Conservation (phyloP, 1,284 basidiomycete genomes). For the Cystobasidiaceae sp. region DNA sequence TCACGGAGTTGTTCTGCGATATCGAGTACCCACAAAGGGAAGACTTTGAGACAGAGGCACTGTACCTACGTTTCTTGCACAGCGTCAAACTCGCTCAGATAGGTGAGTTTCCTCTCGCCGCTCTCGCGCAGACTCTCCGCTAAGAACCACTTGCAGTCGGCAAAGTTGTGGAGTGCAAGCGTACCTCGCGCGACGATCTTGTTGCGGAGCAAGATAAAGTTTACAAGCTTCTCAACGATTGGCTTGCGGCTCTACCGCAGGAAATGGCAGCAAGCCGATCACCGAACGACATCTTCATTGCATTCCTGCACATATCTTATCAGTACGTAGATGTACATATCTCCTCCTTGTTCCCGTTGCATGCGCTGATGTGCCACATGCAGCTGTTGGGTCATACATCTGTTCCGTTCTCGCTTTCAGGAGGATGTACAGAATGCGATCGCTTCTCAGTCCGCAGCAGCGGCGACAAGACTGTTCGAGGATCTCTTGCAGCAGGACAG, state of each 20-base stretch:
- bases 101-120: neutral
- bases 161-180: conserved; percentile 9
- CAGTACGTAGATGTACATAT: too few species aligned
- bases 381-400: conserved; percentile 2
- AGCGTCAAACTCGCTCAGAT: conserved; percentile 1
- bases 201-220: neutral
- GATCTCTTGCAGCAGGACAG: conserved; percentile 5
- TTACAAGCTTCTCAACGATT: neutral
- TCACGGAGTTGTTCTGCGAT: conserved; percentile 1
- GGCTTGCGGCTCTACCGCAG: neutral
- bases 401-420: neutral
- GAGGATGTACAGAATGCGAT: neutral
- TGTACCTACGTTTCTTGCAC: neutral
- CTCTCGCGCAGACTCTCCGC: neutral
- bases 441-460: conserved; percentile 3
- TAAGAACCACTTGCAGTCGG: neutral
- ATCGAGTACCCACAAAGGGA: neutral
- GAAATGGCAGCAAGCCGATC: neutral
- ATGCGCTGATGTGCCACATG: too few species aligned
- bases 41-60: neutral
- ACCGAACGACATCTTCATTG: conserved; percentile 4
- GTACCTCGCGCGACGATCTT: neutral
- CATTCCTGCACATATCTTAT: conserved; percentile 5
- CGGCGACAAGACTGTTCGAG: neutral
- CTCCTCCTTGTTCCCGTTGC: too few species aligned